Conservation (phyloP, 345 rosid species). For the Limnanthes douglasii region DNA sequence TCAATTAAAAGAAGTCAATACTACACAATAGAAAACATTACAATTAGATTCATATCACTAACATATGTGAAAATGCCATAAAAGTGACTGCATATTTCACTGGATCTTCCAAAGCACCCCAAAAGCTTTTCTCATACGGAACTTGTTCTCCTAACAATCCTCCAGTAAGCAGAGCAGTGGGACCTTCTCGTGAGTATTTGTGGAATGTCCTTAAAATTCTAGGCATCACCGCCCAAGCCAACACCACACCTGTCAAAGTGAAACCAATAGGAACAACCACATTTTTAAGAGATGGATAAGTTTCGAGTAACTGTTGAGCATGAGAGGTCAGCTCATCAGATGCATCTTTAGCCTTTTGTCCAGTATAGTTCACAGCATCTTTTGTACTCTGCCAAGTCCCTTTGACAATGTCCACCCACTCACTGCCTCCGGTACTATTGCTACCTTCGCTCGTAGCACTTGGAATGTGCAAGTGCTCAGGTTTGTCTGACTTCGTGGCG, state of each 20-base stretch:
- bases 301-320: slow-evolving; percentile 40
- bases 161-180: slow-evolving; percentile 32
- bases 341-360: slow-evolving; percentile 42
- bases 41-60: too few relatives aligned
- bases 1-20: too few relatives aligned
- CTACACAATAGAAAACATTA: background rate
- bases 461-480: slow-evolving; percentile 12
- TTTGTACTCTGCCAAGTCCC: slow-evolving; percentile 33
- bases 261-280: slow-evolving; percentile 43
- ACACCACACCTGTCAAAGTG: slow-evolving; percentile 37
- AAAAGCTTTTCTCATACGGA: slow-evolving; percentile 71
- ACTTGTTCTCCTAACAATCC: slow-evolving; percentile 19
- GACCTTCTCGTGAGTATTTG: slow-evolving; percentile 34
- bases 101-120: slow-evolving; percentile 93
- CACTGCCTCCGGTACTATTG: slow-evolving; percentile 17
- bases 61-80: slow-evolving; percentile 80
- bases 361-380: slow-evolving; percentile 30
- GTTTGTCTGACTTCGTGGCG: slow-evolving; percentile 26
- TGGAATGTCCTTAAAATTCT: slow-evolving; percentile 60
- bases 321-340: slow-evolving; percentile 43
- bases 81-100: slow-evolving; percentile 62
- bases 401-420: slow-evolving; percentile 43
- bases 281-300: slow-evolving; percentile 48
- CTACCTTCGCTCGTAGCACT: slow-evolving; percentile 20
- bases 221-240: slow-evolving; percentile 93